Evolutionary conservation across 192 early-diverging fungal genomes (phyloP).

Genomic region (Phlyctochytrium planicorne): DNA sequence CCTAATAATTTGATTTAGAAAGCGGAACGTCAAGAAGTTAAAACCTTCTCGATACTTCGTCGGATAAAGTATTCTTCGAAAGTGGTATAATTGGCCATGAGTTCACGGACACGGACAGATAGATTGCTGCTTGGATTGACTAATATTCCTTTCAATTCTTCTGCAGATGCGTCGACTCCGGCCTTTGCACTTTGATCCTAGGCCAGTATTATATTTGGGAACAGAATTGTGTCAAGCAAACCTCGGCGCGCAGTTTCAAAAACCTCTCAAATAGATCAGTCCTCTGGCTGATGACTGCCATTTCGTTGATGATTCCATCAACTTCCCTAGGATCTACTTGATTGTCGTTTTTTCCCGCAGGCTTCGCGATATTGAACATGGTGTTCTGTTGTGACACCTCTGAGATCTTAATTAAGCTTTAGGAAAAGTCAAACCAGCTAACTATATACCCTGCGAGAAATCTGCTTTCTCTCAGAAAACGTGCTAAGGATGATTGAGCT

Average conservation of each 20-base stretch:
- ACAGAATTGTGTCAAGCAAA: neutral
- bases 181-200: neutral
- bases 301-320: constrained; percentile 74
- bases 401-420: constrained; percentile 34
- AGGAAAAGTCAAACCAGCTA: neutral
- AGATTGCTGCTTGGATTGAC: constrained; percentile 59
- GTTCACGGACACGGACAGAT: constrained; percentile 53
- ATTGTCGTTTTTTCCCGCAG: constrained; percentile 16
- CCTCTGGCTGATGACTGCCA: constrained; percentile 79
- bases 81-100: constrained; percentile 68
- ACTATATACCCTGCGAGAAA: constrained; percentile 41
- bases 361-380: constrained; percentile 31
- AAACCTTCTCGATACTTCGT: constrained; percentile 67
- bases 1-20: constrained; percentile 35
- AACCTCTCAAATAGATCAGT: constrained; percentile 80
- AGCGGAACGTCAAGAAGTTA: neutral
- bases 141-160: constrained; percentile 44
- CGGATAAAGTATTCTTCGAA: constrained; percentile 78
- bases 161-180: neutral
- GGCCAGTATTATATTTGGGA: neutral
- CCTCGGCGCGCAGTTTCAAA: constrained; percentile 34
- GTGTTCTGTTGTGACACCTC: constrained; percentile 44
- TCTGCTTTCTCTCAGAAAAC: constrained; percentile 72
- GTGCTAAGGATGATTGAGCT: constrained; percentile 72
- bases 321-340: constrained; percentile 72